phyloP scores from a whole-genome alignment of 257 asterid genomes.

The Capsicum baccatum region DNA sequence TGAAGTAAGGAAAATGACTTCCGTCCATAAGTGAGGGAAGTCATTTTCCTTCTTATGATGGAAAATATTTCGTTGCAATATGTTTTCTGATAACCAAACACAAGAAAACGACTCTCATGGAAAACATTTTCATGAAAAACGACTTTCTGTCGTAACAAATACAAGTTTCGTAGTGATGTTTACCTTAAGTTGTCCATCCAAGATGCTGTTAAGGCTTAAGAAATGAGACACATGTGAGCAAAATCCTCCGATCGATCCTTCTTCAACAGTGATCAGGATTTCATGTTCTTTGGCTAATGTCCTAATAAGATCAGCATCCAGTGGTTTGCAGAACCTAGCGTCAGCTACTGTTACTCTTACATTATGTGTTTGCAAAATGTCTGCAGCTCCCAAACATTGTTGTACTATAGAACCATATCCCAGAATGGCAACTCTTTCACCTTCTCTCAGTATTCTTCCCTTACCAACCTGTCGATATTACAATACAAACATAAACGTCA shows the following conservation, averaged over 20 bases:
- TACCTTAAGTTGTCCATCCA: conserved; percentile 85
- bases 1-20: too few relatives aligned
- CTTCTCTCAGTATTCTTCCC: conserved; percentile 69
- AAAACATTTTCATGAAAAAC: neutral
- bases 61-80: neutral
- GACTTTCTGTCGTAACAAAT: neutral
- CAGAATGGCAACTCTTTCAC: conserved; percentile 64
- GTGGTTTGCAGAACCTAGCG: conserved; percentile 82
- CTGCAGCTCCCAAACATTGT: conserved; percentile 66
- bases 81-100: neutral
- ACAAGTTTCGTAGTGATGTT: neutral
- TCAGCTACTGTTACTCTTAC: conserved; percentile 63
- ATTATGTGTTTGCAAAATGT: conserved; percentile 48
- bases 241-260: conserved; percentile 85
- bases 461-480: conserved; percentile 59
- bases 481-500: neutral
- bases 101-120: neutral
- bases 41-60: neutral
- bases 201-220: conserved; percentile 59
- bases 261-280: conserved; percentile 72
- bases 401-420: conserved; percentile 76
- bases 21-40: neutral
- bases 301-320: conserved; percentile 64
- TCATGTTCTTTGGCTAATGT: conserved; percentile 69
- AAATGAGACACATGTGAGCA: conserved; percentile 78